Evolutionary conservation across 192 early-diverging fungal genomes (phyloP).

Genomic region (Jimgerdemannia lactiflua): DNA sequence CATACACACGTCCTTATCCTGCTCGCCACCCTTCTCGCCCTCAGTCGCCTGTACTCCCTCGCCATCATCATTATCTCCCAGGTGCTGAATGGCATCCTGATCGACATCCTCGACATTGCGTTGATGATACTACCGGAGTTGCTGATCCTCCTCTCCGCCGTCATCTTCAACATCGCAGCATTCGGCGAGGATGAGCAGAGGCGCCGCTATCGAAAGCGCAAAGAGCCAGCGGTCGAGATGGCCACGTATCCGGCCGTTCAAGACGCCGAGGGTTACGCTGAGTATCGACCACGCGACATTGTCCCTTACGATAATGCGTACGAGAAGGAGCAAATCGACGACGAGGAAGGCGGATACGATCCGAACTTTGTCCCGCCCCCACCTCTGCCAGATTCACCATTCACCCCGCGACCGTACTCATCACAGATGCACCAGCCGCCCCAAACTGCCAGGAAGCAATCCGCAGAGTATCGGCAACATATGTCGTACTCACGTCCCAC

Average conservation of each 20-base stretch:
- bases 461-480: neutral
- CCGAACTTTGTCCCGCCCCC: neutral
- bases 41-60: neutral
- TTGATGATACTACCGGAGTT: neutral
- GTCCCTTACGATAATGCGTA: neutral
- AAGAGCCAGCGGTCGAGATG: neutral
- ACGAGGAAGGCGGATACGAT: neutral
- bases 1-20: neutral
- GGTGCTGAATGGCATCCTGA: neutral
- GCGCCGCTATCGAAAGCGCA: neutral
- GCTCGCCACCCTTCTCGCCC: neutral
- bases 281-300: neutral
- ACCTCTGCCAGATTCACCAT: neutral
- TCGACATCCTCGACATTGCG: neutral
- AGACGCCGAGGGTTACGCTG: neutral
- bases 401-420: neutral
- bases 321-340: neutral
- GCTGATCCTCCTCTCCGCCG: neutral
- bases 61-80: neutral
- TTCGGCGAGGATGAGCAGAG: neutral
- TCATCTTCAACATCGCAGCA: neutral
- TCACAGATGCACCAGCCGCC: neutral
- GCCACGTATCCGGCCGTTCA: neutral
- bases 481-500: neutral
- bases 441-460: neutral